phyloP scores from a whole-genome alignment of 257 asterid species.

The Cinchona pubescens region DNA sequence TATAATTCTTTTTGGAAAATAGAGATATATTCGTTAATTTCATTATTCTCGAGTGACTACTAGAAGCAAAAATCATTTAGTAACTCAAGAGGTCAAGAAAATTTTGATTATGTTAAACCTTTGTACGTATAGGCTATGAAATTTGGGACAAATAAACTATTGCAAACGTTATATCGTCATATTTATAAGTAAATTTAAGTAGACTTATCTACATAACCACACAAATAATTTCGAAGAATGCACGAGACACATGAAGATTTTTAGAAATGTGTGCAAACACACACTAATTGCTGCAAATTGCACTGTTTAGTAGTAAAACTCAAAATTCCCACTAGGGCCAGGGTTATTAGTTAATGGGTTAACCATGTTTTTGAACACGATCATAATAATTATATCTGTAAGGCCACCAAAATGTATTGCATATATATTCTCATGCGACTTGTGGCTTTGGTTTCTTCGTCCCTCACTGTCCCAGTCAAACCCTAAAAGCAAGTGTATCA shows the following conservation, averaged over 20 bases:
- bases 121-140: not conserved
- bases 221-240: conserved; percentile 5
- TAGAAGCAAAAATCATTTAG: not conserved
- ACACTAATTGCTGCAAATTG: conserved; percentile 11
- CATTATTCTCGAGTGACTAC: not conserved
- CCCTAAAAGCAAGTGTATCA: conserved; percentile 29
- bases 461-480: conserved; percentile 48
- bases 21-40: not conserved
- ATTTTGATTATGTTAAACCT: not conserved
- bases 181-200: not conserved
- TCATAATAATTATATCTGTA: conserved; percentile 4
- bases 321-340: conserved; percentile 8
- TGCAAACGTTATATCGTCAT: not conserved
- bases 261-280: conserved; percentile 44
- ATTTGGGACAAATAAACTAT: not conserved
- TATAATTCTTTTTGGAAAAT: not conserved
- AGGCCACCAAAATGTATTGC: not conserved
- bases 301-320: not conserved
- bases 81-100: not conserved
- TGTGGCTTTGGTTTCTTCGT: conserved; percentile 56
- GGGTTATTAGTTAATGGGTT: not conserved
- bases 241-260: conserved; percentile 39
- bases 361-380: conserved; percentile 16
- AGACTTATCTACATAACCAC: not conserved
- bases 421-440: not conserved